Percentiles rank a stretch among this genome's conserved stretches.
phyloP scores from a whole-genome alignment of 1,284 basidiomycete genomes.

The Sporisorium graminicola region DNA sequence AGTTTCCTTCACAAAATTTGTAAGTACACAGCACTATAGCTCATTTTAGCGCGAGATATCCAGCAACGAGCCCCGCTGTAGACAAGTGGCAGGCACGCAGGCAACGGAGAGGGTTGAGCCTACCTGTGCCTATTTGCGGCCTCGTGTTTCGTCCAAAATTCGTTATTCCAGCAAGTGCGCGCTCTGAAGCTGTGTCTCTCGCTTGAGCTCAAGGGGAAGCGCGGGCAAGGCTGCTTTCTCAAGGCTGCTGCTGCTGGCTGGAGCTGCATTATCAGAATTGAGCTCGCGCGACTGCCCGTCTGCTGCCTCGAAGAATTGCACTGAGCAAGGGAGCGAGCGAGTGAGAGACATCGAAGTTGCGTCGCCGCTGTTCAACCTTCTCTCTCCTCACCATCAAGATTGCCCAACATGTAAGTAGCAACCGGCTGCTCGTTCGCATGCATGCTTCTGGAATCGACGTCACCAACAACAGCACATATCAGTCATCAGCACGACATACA shows the following conservation, averaged over 20 bases:
- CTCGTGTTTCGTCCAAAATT: neutral
- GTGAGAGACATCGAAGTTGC: conserved; percentile 24
- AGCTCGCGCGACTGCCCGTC: conserved; percentile 9
- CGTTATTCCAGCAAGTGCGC: neutral
- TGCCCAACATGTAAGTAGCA: conserved; percentile 63
- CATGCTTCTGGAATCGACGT: conserved; percentile 33
- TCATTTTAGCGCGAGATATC: conserved; percentile 12
- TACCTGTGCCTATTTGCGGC: neutral
- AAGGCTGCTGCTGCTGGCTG: neutral
- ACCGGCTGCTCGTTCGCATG: conserved; percentile 21
- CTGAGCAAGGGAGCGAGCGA: conserved; percentile 12
- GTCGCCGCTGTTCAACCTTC: conserved; percentile 27
- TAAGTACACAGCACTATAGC: neutral
- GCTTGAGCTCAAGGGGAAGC: neutral
- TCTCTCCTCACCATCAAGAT: conserved; percentile 71
- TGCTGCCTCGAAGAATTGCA: conserved; percentile 15
- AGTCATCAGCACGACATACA: conserved; percentile 7
- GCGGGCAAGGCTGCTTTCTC: neutral
- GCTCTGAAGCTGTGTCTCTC: conserved; percentile 1
- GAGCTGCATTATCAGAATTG: neutral
- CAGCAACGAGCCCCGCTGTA: no score
- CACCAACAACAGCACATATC: neutral
- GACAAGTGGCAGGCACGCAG: no score
- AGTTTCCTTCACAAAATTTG: neutral
- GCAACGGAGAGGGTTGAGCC: no score